Base-by-base conservation (phyloP, 2,329 filamentous ascomycete species). In the Fusarium sarcochroum region DNA sequence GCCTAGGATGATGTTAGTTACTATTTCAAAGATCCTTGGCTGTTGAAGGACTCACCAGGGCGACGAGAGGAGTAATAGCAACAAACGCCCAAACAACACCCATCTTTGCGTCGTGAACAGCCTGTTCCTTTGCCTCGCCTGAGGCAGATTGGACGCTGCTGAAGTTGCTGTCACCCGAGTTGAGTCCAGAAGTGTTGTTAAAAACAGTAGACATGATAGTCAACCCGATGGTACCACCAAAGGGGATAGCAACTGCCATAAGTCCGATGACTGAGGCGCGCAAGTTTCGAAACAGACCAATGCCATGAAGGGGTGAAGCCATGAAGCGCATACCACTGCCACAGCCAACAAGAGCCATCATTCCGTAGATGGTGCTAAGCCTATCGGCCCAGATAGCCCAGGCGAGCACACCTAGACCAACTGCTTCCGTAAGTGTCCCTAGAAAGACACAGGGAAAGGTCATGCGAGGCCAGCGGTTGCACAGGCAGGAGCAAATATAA, bases 181-280 rank as follows among this genome's bases (percentile, higher is more conserved):
- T 65, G 13, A 79, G 60, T 2, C 75, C 78, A 7, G 76, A 77
- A 6, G 76, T 79, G 64, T 92, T 92, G 73, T 91, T 90, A 76
- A 91, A 91, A 2, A 92, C 89, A 10, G 86, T 84, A 15, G 88
- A 85, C 90, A 92, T 91, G 70, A 92, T 83, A 1, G 89, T 90
- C 45, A 91, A 80, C 0, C 86, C 86, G 4, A 92, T 76, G 0
- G 89, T 91, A 14, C 90, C 89, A 5, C 90, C 90, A 23, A 92
- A 85, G 0, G 88, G 87, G 17, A 86, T 60, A 4, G 88, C 83
- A 53, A 92, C 87, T 0, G 84, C 81, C 76, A 90, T 83, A 11
- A 92, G 74, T 1, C 85, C 87, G 57, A 90, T 84, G 5, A 91
- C 86, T 0, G 85, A 81, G 0, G 89, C 84, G 14, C 90, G 85